Evolutionary conservation across 176 grass and related monocot genomes (phyloP), one percentile per base, ranked within the genome.

Genomic region (Aegilops sharonensis): DNA sequence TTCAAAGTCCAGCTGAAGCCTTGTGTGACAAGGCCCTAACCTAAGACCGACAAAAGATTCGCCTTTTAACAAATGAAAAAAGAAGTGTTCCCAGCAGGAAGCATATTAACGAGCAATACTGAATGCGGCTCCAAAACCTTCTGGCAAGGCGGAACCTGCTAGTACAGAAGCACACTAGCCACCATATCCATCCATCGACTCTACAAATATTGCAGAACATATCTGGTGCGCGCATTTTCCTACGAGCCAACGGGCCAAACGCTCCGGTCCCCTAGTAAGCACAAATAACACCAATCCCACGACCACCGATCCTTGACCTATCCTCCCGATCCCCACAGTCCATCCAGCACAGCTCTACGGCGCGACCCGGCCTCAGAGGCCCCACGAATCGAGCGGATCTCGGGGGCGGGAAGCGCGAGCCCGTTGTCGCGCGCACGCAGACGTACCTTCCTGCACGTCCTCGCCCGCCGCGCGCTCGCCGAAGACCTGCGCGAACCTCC

Each of bases 401-500:
- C 84, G 72, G 64, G 73, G 12, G 59, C 34, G 18, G 64, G 45
- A 35, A 64, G 61, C 35, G 83, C 61, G 39, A 15, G 43, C 24
- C 14, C 25, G 45, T 75, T 50, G 20, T 6, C 18, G 80, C 67
- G 15, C 27, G 56, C 31, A 17, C n/a, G 23, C 37, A 7, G 78
- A 57, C 65, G 56, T 88, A 97, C 94, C 94, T 97, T 97, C 94
- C 87, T 94, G 94, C 68, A 97, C 92, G 86, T 97, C 94, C 81
- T 97, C 94, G 48, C 94, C 94, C 39, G 94, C 89, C 74, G 89
- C 66, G 67, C 94, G 92, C 82, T 97, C 92, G 81, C 94, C 94
- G 86, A 97, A 97, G 82, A 97, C 94, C 94, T 97, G 94, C 34
- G 94, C 92, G 83, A 97, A 97, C 63, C 85, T 81, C 94, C 94